phyloP scores from a whole-genome alignment of 1,284 basidiomycete genomes.

The Farysia itapuensis region DNA sequence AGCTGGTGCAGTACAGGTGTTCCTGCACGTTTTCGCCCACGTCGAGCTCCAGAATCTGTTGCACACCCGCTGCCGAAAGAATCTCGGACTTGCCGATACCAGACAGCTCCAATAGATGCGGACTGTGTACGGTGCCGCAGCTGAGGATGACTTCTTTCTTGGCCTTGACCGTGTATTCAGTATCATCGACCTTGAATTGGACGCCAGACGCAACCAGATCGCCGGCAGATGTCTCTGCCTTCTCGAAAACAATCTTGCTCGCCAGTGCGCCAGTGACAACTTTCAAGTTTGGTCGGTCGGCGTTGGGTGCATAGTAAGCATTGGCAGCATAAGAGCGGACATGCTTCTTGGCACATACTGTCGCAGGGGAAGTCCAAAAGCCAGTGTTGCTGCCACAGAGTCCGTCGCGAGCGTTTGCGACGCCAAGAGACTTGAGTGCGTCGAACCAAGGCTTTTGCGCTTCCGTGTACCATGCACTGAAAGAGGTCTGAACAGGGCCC shows the following conservation, averaged over 20 bases:
- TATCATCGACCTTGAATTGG: slow-evolving; percentile 49
- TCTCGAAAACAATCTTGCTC: slow-evolving; percentile 24
- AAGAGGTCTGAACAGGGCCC: slow-evolving; percentile 38
- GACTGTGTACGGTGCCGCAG: slow-evolving; percentile 63
- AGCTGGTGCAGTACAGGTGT: slow-evolving; percentile 61
- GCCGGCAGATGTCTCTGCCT: slow-evolving; percentile 5
- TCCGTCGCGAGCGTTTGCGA: slow-evolving; percentile 26
- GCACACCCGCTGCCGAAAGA: slow-evolving; percentile 27
- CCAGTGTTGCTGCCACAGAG: slow-evolving; percentile 38
- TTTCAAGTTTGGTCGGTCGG: slow-evolving; percentile 28
- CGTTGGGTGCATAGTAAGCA: slow-evolving; percentile 42
- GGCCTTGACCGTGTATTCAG: slow-evolving; percentile 53
- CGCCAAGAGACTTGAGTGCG: slow-evolving; percentile 34
- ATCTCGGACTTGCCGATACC: slow-evolving; percentile 35
- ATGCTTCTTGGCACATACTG: slow-evolving; percentile 22
- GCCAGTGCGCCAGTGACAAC: slow-evolving; percentile 43
- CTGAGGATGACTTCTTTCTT: slow-evolving; percentile 63
- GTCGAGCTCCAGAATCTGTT: slow-evolving; percentile 48
- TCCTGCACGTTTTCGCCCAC: slow-evolving; percentile 66
- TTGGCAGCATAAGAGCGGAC: slow-evolving; percentile 35
- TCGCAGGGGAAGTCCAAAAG: slow-evolving; percentile 39
- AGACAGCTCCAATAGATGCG: slow-evolving; percentile 44
- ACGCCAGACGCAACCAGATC: slow-evolving; percentile 46
- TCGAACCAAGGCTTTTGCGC: slow-evolving; percentile 42
- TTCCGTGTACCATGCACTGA: slow-evolving; percentile 43